phyloP scores from a whole-genome alignment of 345 rosid species.

The Rhodamnia argentea region DNA sequence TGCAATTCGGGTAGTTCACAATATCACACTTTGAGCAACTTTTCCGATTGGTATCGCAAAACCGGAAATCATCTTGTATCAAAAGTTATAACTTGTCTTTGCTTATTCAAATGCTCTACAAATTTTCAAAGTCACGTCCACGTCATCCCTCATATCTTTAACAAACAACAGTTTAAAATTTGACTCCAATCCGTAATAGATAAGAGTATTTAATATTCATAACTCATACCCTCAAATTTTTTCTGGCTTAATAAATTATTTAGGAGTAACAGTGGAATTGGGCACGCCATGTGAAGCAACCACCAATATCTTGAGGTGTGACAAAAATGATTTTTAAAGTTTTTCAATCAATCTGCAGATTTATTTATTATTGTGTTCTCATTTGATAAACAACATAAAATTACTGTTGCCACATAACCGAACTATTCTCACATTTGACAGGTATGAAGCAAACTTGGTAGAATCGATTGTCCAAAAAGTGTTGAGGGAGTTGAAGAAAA shows the following conservation, averaged over 20 bases:
- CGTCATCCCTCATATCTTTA: too few relatives aligned
- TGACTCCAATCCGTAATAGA: background rate
- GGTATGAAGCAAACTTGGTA: background rate
- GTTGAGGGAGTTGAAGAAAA: background rate
- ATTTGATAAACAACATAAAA: too few relatives aligned
- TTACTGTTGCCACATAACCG: background rate
- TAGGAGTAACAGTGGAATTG: background rate
- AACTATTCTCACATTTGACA: background rate
- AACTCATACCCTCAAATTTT: background rate
- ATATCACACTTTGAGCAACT: background rate
- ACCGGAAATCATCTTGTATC: too few relatives aligned
- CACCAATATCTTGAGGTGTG: background rate
- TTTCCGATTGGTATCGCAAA: too few relatives aligned
- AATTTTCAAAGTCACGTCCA: too few relatives aligned
- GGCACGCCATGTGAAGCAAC: background rate
- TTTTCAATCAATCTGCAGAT: background rate
- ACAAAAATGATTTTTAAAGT: background rate
- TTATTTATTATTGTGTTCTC: rapidly evolving
- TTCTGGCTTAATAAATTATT: background rate
- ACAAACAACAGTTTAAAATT: background rate
- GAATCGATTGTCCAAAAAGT: background rate
- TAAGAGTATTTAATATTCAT: background rate
- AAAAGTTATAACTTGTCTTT: too few relatives aligned
- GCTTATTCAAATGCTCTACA: background rate
- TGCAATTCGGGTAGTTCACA: background rate